Base-by-base conservation (phyloP, 768 basidiomycete species). In the Gloeophyllum trabeum region DNA sequence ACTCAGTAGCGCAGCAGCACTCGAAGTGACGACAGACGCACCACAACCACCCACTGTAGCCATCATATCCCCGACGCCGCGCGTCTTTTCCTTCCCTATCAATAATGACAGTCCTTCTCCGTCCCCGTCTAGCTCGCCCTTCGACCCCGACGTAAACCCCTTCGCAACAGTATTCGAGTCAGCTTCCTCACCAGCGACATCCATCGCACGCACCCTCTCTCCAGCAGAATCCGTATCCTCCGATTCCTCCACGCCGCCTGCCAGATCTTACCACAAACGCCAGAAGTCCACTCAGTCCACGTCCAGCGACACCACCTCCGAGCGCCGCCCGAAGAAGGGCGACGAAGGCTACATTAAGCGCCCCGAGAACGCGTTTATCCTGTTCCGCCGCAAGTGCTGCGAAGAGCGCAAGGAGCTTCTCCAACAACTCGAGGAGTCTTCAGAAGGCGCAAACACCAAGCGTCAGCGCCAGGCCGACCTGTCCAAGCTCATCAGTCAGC, bases 261-360 rank as follows among this genome's bases (percentile, higher is more conserved):
- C 42, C 5, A 38, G 50, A 41, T 53, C 50, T 4, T 52, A 56
- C 46, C 59, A 55, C 41, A 57, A 55, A 46, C 54, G 61, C 30
- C 57, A 60, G 43, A 58, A 58, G 48, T 63, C 60, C 47, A 57
- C 58, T 30, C 58, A 48, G 24, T 37, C 36, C 20, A 21, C 20
- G 36, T 10, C 10, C 36, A 56, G 53, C 49, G 61, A 62, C 36
- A 51, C 56, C 58, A 57, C 30, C 43, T 10, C 20, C 20, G 60
- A 61, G 49, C 59, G 59, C 13, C 51, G 60, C 30, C 62, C 79
- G 6, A 68, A 65, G 58, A 69, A 79, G 65, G 83, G 84, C 51
- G 83, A 86, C 60, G 81, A 81, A 39, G 81, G 83, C 59, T 87
- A 87, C 54, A 76, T 87, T 65, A 85, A 85, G 60, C 76, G 84